Base-by-base conservation (phyloP, 768 basidiomycete species). In the Collybiopsis confluens region DNA sequence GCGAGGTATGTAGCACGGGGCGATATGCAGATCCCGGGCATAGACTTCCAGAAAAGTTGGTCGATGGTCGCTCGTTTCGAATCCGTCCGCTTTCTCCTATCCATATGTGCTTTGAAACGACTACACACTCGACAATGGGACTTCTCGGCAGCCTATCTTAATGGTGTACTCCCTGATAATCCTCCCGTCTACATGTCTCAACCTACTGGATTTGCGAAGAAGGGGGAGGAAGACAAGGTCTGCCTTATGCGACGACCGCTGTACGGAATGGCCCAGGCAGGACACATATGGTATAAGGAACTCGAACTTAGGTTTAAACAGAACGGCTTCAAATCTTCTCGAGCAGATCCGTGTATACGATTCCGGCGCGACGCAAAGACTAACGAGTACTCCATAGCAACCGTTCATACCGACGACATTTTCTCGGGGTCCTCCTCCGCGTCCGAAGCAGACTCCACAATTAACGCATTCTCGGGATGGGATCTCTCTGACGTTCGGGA, bases 21-120 rank as follows among this genome's bases (percentile, higher is more conserved):
- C 0, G 71, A 62, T 57, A 45, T 57, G 1, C 70, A 72, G 52
- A 54, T 60, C 4, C 58, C 60, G 4, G 68, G 72, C 6, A 36
- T 68, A 9, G 68, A 69, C 47, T 70, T 56, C 18, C 30, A 42
- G 11, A 27, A 41, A 5, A 51, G 33, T 21, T 58, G 38, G 28
- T 55, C 56, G 18, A 49, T 53, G 53, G 56, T 58, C 13, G 56
- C 54, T n/a, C 3, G 56, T 15, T 20, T 55, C 28, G 45, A 54
- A 40, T 57, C 56, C 7, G 37, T 54, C 16, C 36, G 54, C 2
- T 38, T 50, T n/a, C 4, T 37, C 18, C 52, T 72, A 7, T 62
- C 68, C 2, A 20, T 42, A 5, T 28, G 13, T 15, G 37, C 52
- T 2, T 37, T 53, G n/a, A 23, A 35, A 7, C 16, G n/a, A 11